These are phyloP conservation scores for Begonia fuchsioides DNA, from an alignment of 306 rosid genomes.

Conservation along the genomic window DNA sequence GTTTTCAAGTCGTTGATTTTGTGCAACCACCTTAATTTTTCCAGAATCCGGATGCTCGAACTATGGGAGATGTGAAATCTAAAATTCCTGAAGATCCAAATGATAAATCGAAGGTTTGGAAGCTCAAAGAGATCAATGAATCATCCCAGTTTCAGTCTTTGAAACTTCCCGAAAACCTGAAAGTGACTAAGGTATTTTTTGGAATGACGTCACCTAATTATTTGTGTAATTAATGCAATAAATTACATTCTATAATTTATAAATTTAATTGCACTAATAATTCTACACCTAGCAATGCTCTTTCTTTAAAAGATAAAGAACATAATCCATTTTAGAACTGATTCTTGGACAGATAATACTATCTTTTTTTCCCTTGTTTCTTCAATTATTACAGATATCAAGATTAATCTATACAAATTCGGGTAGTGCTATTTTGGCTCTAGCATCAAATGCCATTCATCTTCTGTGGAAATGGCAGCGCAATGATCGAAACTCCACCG, in stretches of 20 bases:
- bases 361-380: no score
- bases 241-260: no score
- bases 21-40: conserved; percentile 12
- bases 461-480: conserved; percentile 91
- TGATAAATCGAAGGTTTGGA: conserved; percentile 95
- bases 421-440: conserved; percentile 74
- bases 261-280: no score
- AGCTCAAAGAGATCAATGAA: conserved; percentile 82
- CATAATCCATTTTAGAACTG: no score
- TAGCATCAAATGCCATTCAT: conserved; percentile 89
- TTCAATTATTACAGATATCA: conserved; percentile 49
- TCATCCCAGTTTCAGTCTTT: conserved; percentile 75
- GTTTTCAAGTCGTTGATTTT: not conserved
- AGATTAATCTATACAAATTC: conserved; percentile 90
- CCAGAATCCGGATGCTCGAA: conserved; percentile 82
- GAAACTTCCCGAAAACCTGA: conserved; percentile 72
- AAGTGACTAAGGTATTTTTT: conserved; percentile 53
- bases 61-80: conserved; percentile 85
- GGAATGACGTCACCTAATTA: no score
- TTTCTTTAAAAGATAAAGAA: no score
- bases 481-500: conserved; percentile 59
- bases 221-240: no score
- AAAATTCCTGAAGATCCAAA: conserved; percentile 82
- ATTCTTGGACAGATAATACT: no score
- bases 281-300: no score